Conservation (phyloP, 805 yeast species). For the Yamadazyma laniorum region DNA sequence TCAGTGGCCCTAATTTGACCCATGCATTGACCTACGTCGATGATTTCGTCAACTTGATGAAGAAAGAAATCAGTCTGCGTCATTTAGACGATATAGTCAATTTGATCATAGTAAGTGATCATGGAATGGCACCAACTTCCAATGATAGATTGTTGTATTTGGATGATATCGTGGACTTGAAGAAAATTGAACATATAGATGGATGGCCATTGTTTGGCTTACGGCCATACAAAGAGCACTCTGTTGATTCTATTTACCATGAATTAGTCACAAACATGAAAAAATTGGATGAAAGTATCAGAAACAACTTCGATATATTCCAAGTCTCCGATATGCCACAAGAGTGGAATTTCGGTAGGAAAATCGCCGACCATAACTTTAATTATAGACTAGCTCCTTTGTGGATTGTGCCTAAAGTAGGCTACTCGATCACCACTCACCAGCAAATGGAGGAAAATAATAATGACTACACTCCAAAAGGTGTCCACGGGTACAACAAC, state of each 20-base stretch:
- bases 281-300: slow-evolving; percentile 15
- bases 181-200: slow-evolving; percentile 58
- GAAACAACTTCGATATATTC: slow-evolving; percentile 46
- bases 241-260: slow-evolving; percentile 45
- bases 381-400: slow-evolving; percentile 74
- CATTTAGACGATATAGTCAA: slow-evolving; percentile 67
- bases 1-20: slow-evolving; percentile 56
- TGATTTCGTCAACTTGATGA: slow-evolving; percentile 50
- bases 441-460: slow-evolving; percentile 50
- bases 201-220: slow-evolving; percentile 89
- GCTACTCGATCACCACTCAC: slow-evolving; percentile 69
- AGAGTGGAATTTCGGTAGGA: slow-evolving; percentile 57
- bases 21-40: slow-evolving; percentile 65
- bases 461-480: slow-evolving; percentile 57
- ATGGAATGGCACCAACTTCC: slow-evolving; percentile 90
- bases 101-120: slow-evolving; percentile 79
- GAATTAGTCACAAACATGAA: slow-evolving; percentile 31
- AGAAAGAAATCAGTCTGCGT: slow-evolving; percentile 48
- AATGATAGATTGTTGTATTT: slow-evolving; percentile 64
- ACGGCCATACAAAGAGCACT: slow-evolving; percentile 47
- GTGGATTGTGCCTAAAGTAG: slow-evolving; percentile 82
- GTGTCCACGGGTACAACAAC: slow-evolving; percentile 85
- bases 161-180: slow-evolving; percentile 65
- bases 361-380: slow-evolving; percentile 32
- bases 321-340: slow-evolving; percentile 51